These are phyloP conservation scores for Pythium oligandrum DNA, from an alignment of 352 stramenopile species.

Conservation along the genomic window DNA sequence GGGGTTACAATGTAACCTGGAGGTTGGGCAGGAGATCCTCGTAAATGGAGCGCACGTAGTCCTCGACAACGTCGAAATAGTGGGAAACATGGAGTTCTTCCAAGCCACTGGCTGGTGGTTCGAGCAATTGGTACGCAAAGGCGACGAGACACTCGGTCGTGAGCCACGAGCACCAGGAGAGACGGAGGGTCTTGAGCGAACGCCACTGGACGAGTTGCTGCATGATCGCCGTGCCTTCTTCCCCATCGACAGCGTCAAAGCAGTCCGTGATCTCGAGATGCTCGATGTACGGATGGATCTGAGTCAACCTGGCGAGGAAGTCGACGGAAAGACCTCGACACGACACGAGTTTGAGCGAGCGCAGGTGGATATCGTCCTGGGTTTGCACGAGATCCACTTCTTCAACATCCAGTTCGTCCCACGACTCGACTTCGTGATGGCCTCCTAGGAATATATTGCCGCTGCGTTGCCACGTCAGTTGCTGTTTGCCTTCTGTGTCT, in stretches of 20 bases:
- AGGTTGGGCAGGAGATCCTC: slow-evolving; percentile 32
- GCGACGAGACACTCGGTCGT: slow-evolving; percentile 69
- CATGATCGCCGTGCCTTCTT: slow-evolving; percentile 39
- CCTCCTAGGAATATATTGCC: slow-evolving; percentile 12
- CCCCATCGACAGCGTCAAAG: slow-evolving; percentile 46
- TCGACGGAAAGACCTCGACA: slow-evolving; percentile 48
- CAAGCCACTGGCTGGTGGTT: slow-evolving; percentile 40
- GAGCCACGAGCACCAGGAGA: slow-evolving; percentile 83
- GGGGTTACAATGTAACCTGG: slow-evolving; percentile 8
- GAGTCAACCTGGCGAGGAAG: slow-evolving; percentile 39
- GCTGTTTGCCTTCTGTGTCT: slow-evolving; percentile 22
- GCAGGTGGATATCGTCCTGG: slow-evolving; percentile 43
- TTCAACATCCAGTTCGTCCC: slow-evolving; percentile 70
- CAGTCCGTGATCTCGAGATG: slow-evolving; percentile 64
- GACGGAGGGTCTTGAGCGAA: slow-evolving; percentile 53
- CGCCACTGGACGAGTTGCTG: slow-evolving; percentile 45
- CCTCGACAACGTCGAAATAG: slow-evolving; percentile 74
- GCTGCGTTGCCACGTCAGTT: slow-evolving; percentile 40
- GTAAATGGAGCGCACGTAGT: slow-evolving; percentile 66
- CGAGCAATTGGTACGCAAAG: slow-evolving; percentile 65
- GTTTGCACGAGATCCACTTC: slow-evolving; percentile 61
- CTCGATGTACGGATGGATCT: slow-evolving; percentile 46
- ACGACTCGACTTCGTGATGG: slow-evolving; percentile 49
- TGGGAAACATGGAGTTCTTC: slow-evolving; percentile 50
- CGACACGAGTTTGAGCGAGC: slow-evolving; percentile 65